These are phyloP conservation scores for Backusella sp. DNA, from an alignment of 192 early-diverging fungal species.

Conservation along the genomic window DNA sequence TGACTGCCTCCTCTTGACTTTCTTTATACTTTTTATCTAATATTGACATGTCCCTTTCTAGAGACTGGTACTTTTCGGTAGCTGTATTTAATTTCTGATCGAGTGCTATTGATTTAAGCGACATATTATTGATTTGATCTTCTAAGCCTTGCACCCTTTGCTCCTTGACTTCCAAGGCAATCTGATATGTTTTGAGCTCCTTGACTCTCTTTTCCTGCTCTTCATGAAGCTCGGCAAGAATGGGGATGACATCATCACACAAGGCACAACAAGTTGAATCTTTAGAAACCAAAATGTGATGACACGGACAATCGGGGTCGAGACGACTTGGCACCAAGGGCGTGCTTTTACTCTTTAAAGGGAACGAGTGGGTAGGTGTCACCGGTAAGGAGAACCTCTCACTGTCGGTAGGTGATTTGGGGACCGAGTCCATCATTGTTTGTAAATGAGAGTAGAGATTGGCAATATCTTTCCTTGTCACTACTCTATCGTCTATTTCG, in stretches of 20 bases:
- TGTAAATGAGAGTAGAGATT: constrained; percentile 55
- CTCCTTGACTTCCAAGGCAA: constrained; percentile 7
- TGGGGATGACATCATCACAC: constrained; percentile 30
- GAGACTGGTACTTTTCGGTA: constrained; percentile 66
- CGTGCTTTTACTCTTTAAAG: not conserved
- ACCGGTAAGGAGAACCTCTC: constrained; percentile 15
- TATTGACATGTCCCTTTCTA: constrained; percentile 64
- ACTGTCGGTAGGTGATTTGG: not conserved
- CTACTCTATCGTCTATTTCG: constrained; percentile 9
- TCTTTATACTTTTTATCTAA: constrained; percentile 77
- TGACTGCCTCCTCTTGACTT: constrained; percentile 76
- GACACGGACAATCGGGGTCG: constrained; percentile 37
- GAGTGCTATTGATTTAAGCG: constrained; percentile 25
- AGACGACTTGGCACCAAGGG: constrained; percentile 6
- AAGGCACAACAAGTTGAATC: constrained; percentile 26
- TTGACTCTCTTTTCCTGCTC: constrained; percentile 13
- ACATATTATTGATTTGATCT: not conserved
- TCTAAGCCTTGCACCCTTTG: not conserved
- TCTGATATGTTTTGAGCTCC: constrained; percentile 1
- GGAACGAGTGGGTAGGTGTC: constrained; percentile 8
- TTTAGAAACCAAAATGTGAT: constrained; percentile 23
- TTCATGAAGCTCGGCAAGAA: constrained; percentile 27
- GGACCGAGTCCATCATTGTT: constrained; percentile 47
- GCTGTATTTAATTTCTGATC: constrained; percentile 67
- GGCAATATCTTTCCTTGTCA: constrained; percentile 51